Conservation (phyloP, 2,329 filamentous ascomycete genomes). For the Drechslera avenae region DNA sequence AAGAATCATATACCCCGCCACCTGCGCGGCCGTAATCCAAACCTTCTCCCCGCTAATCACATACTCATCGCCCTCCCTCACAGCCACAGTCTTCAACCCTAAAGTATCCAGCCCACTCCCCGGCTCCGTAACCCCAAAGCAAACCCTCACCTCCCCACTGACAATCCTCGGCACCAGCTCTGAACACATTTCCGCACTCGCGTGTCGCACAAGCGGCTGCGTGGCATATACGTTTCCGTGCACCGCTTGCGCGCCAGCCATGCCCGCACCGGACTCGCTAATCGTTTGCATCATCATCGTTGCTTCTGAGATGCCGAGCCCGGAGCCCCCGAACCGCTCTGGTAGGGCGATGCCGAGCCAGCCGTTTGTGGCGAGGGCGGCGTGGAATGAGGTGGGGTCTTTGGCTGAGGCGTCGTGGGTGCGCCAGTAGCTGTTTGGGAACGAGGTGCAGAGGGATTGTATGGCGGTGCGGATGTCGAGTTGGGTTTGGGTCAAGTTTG, state of each 20-base stretch:
- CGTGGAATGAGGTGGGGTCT: slow-evolving; percentile 77
- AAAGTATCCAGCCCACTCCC: slow-evolving; percentile 80
- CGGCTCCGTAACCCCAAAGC: slow-evolving; percentile 86
- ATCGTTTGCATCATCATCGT: slow-evolving; percentile 89
- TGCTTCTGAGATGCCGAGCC: slow-evolving; percentile 78
- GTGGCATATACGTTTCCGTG: slow-evolving; percentile 74
- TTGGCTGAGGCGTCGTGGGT: slow-evolving; percentile 71
- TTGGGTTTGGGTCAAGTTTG: slow-evolving; percentile 74
- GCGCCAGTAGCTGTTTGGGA: slow-evolving; percentile 76
- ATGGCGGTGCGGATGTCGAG: slow-evolving; percentile 74
- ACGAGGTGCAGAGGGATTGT: slow-evolving; percentile 69
- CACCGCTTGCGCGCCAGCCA: slow-evolving; percentile 68
- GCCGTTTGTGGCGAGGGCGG: slow-evolving; percentile 73
- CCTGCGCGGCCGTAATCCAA: slow-evolving; percentile 86
- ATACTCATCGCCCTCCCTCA: slow-evolving; percentile 50
- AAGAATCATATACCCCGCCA: slow-evolving; percentile 81
- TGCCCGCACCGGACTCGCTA: slow-evolving; percentile 76
- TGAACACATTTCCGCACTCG: slow-evolving; percentile 66
- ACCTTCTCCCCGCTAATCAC: slow-evolving; percentile 70
- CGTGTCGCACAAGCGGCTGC: slow-evolving; percentile 75
- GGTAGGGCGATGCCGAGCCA: slow-evolving; percentile 84
- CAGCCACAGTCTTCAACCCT: slow-evolving; percentile 38
- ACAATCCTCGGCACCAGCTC: slow-evolving; percentile 73
- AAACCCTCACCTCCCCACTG: slow-evolving; percentile 71
- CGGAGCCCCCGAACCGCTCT: slow-evolving; percentile 73